Conservation (phyloP, 257 asterid genomes). For the Prunella vulgaris region DNA sequence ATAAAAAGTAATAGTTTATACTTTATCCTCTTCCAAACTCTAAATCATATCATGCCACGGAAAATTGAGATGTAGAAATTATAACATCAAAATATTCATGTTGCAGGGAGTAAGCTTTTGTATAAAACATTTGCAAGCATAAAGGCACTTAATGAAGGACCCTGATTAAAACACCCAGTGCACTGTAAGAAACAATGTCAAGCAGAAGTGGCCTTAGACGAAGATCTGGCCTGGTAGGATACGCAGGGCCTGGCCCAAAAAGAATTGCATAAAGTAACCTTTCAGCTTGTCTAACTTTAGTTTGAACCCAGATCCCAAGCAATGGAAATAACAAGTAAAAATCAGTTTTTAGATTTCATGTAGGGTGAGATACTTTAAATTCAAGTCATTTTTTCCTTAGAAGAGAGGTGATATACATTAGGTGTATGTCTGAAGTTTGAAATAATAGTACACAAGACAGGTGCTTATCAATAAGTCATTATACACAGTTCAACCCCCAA, state of each 20-base stretch:
- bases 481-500: not conserved
- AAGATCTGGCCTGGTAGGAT: not conserved
- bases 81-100: not conserved
- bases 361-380: not conserved
- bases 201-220: constrained; percentile 8
- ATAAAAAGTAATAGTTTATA: not conserved
- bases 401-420: not conserved
- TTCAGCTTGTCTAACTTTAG: not conserved
- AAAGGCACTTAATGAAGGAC: not conserved
- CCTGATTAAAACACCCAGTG: not conserved
- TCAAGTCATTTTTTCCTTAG: not conserved
- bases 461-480: not conserved
- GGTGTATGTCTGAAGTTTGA: not conserved
- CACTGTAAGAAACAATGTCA: not conserved
- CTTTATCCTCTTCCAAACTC: not conserved
- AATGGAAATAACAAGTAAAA: not conserved
- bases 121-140: not conserved
- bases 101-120: constrained; percentile 3
- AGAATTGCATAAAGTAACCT: not conserved
- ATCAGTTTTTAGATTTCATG: not conserved
- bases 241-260: not conserved
- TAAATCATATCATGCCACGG: not conserved
- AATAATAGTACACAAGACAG: not conserved
- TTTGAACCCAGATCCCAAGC: not conserved
- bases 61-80: constrained; percentile 3